Evolutionary conservation across 2,329 filamentous ascomycete genomes (phyloP).

Genomic region (Penicillium crustosum): DNA sequence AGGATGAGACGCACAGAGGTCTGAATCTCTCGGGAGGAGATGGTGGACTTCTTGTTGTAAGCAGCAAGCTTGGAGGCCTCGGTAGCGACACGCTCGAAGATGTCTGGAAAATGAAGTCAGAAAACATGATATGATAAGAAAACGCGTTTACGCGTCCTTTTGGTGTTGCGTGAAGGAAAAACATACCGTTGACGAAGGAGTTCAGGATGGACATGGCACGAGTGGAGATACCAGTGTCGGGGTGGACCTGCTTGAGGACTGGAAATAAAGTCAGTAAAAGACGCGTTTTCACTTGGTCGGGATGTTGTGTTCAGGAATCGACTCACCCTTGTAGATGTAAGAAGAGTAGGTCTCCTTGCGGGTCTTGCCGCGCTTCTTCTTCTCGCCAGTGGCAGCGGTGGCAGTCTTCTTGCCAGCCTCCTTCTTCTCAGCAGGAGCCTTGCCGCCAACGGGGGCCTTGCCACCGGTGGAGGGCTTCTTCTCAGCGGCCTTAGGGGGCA

Average conservation of each 20-base stretch:
- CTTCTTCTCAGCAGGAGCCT: slow-evolving; percentile 94
- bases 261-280: slow-evolving; percentile 22
- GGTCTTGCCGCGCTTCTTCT: slow-evolving; percentile 99
- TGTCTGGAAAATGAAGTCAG: slow-evolving; percentile 60
- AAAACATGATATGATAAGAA: background rate
- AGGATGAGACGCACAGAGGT: slow-evolving; percentile 98
- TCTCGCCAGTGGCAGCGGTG: slow-evolving; percentile 83
- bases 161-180: background rate
- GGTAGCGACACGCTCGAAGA: slow-evolving; percentile 98
- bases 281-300: background rate
- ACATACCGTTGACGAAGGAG: slow-evolving; percentile 97
- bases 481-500: slow-evolving; percentile 96
- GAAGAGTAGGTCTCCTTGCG: slow-evolving; percentile 99
- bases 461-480: slow-evolving; percentile 94
- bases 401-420: slow-evolving; percentile 98
- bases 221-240: slow-evolving; percentile 99
- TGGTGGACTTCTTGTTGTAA: slow-evolving; percentile 99
- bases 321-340: slow-evolving; percentile 99
- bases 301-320: background rate
- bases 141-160: background rate
- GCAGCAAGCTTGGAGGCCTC: slow-evolving; percentile 98
- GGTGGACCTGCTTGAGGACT: slow-evolving; percentile 99
- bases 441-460: slow-evolving; percentile 78
- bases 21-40: slow-evolving; percentile 98
- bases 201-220: slow-evolving; percentile 99